Conservation (phyloP, 2,329 filamentous ascomycete species). For the Diaporthe destruens region DNA sequence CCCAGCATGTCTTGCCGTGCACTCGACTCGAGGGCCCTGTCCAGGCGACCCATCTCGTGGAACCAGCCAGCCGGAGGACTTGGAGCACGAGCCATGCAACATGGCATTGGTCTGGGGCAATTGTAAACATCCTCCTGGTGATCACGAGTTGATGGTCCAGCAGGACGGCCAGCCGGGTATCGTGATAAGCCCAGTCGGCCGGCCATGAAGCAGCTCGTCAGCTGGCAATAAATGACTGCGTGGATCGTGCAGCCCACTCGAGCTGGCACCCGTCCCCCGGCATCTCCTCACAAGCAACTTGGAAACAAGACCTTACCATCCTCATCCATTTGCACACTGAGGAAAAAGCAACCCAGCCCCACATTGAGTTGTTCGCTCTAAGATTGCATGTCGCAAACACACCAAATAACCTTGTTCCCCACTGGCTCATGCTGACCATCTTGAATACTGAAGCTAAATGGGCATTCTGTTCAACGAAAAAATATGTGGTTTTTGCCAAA, state of each 20-base stretch:
- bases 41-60: constrained; percentile 20
- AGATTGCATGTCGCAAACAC: constrained; percentile 9
- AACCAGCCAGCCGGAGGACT: not conserved
- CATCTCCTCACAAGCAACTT: not conserved
- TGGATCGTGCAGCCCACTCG: too few species aligned
- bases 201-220: not conserved
- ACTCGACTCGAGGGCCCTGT: constrained; percentile 12
- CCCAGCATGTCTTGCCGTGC: constrained; percentile 34
- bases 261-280: not conserved
- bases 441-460: not conserved
- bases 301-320: constrained; percentile 5
- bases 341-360: constrained; percentile 14
- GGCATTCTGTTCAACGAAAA: not conserved
- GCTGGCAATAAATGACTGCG: not conserved
- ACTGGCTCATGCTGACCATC: not conserved
- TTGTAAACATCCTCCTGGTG: not conserved
- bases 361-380: constrained; percentile 5
- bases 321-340: constrained; percentile 6
- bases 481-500: not conserved
- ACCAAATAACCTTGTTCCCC: not conserved
- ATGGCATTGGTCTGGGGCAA: not conserved
- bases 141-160: not conserved
- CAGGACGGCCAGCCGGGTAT: not conserved
- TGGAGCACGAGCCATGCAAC: not conserved
- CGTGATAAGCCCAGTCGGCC: not conserved